Conservation (phyloP, 2,329 filamentous ascomycete species). For the Emergomyces africanus region DNA sequence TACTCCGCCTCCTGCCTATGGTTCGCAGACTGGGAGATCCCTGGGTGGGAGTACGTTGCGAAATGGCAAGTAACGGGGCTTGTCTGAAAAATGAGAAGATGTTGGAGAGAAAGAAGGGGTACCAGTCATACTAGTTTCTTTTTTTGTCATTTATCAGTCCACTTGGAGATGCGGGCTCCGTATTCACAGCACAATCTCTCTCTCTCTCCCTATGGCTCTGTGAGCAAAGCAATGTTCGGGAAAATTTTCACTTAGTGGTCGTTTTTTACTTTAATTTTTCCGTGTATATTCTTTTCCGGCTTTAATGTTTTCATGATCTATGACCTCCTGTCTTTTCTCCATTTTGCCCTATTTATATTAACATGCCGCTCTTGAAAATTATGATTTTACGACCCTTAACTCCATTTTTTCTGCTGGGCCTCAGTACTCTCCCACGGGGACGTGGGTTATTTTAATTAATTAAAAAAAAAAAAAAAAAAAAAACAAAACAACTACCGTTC, state of each 20-base stretch:
- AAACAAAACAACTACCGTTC: not conserved
- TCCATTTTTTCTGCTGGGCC: not conserved
- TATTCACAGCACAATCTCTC: too few species aligned
- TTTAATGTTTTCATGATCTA: too few species aligned
- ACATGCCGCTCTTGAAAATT: not conserved
- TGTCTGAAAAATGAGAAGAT: not conserved
- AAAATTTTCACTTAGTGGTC: too few species aligned
- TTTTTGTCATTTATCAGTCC: not conserved
- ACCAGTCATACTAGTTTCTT: conserved; percentile 5
- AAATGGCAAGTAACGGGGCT: conserved; percentile 20
- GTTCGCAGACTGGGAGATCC: conserved; percentile 22
- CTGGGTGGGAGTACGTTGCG: conserved; percentile 21
- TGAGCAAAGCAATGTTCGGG: too few species aligned
- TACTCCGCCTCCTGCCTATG: conserved; percentile 31
- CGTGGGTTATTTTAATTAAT: too few species aligned
- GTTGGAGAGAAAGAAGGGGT: conserved; percentile 11
- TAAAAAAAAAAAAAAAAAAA: too few species aligned
- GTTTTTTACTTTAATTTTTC: too few species aligned
- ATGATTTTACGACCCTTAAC: not conserved
- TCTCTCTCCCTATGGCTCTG: too few species aligned
- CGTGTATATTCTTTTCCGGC: too few species aligned
- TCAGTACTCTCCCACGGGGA: not conserved
- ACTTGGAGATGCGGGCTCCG: not conserved
- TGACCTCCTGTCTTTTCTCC: not conserved
- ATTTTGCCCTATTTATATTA: not conserved